phyloP scores from a whole-genome alignment of 2,329 filamentous ascomycete genomes.

The Colletotrichum costaricense region DNA sequence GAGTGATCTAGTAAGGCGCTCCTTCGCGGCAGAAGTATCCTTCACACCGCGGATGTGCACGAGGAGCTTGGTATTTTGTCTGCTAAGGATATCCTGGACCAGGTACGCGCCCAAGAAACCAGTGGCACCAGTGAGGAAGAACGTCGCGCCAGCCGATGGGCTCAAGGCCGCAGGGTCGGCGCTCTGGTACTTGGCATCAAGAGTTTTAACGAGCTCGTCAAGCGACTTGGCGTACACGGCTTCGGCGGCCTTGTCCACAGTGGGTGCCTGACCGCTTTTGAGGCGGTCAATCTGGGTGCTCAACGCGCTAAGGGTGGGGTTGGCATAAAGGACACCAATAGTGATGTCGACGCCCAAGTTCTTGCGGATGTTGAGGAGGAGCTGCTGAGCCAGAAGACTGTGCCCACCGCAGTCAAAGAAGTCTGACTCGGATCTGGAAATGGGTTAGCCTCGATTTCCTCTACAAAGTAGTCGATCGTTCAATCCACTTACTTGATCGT shows the following conservation, averaged over 20 bases:
- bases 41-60: constrained; percentile 48
- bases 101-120: constrained; percentile 90
- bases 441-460: constrained; percentile 25
- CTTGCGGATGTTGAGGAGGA: constrained; percentile 75
- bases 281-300: constrained; percentile 62
- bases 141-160: constrained; percentile 57
- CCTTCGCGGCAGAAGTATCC: constrained; percentile 52
- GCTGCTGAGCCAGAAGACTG: constrained; percentile 70
- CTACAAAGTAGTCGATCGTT: not conserved
- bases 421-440: constrained; percentile 54
- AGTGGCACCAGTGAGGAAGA: constrained; percentile 90
- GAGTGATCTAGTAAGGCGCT: constrained; percentile 65
- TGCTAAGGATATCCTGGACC: constrained; percentile 77
- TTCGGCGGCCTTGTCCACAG: constrained; percentile 44
- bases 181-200: constrained; percentile 50
- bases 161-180: constrained; percentile 37
- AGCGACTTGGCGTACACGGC: constrained; percentile 62
- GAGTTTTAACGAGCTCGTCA: constrained; percentile 54
- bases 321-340: constrained; percentile 77
- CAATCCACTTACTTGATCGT: constrained; percentile 57
- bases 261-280: constrained; percentile 43
- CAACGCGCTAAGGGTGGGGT: constrained; percentile 63
- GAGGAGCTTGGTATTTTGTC: constrained; percentile 47
- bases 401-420: constrained; percentile 55
- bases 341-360: constrained; percentile 63